Evolutionary conservation across 176 grass and related monocot genomes (phyloP).

Genomic region (Zea luxurians): DNA sequence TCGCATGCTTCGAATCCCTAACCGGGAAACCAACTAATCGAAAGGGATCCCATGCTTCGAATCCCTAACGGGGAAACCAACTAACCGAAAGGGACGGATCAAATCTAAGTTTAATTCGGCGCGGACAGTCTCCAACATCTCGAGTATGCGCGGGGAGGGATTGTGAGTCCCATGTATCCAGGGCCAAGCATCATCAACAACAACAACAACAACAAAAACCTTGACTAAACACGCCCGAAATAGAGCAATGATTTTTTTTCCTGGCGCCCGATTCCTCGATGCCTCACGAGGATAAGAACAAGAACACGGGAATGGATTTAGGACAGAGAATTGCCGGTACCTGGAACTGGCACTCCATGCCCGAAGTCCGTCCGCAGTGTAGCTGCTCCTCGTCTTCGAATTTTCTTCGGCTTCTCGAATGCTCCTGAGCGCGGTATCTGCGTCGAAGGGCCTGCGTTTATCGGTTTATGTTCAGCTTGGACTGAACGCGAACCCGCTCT

Average conservation of each 20-base stretch:
- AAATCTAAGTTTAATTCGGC: no score
- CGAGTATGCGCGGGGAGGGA: neutral
- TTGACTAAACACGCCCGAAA: neutral
- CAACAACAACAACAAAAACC: neutral
- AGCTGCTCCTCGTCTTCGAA: neutral
- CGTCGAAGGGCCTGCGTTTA: neutral
- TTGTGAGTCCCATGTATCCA: neutral
- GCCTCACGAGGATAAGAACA: neutral
- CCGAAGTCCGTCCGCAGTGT: neutral
- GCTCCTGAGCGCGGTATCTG: neutral
- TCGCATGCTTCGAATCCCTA: neutral
- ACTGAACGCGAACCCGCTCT: neutral
- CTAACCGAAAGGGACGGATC: no score
- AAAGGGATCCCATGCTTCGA: neutral
- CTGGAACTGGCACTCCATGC: conserved; percentile 50
- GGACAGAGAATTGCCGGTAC: neutral
- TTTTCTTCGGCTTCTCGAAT: neutral
- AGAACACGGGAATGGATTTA: neutral
- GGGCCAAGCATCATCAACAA: neutral
- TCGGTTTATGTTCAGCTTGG: conserved; percentile 26
- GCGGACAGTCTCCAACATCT: no score
- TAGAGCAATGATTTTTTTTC: neutral
- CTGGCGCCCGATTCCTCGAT: neutral
- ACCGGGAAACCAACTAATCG: neutral
- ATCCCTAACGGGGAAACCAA: no score